These are phyloP conservation scores for Cyberlindnera nakhonratchasimensis DNA, from an alignment of 805 yeast species.

Conservation along the genomic window DNA sequence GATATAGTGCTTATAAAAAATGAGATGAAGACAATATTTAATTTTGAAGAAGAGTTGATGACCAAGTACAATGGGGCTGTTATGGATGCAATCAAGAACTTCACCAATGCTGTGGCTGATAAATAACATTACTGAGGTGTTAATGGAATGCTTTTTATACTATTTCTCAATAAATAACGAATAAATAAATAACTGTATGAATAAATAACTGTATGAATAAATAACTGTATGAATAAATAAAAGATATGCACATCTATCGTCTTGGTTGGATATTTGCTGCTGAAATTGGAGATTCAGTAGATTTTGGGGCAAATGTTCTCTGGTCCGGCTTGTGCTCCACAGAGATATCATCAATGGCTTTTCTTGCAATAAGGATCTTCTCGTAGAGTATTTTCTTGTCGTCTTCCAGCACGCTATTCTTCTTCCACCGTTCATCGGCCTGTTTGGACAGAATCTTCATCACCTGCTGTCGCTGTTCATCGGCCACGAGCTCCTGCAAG, in stretches of 20 bases:
- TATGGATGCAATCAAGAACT: constrained; percentile 13
- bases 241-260: constrained; percentile 16
- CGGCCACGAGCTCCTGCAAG: constrained; percentile 56
- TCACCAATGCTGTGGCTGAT: constrained; percentile 11
- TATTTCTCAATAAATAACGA: too few species aligned
- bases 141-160: too few species aligned
- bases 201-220: background rate
- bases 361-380: constrained; percentile 29
- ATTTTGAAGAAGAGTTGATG: constrained; percentile 29
- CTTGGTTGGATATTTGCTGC: constrained; percentile 39
- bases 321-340: background rate
- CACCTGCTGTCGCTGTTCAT: constrained; percentile 50
- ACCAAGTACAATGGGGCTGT: constrained; percentile 32
- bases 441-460: constrained; percentile 36
- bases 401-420: constrained; percentile 13
- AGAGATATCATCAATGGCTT: background rate
- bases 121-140: too few species aligned
- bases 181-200: too few species aligned
- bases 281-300: constrained; percentile 32
- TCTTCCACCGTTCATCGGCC: constrained; percentile 30
- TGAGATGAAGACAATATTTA: constrained; percentile 23
- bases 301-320: background rate
- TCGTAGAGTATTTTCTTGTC: constrained; percentile 13
- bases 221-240: constrained; percentile 6
- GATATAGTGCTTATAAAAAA: constrained; percentile 25